Percentiles rank a stretch among this genome's conserved stretches.
Conservation (phyloP, 2,329 filamentous ascomycete species). For the Helotiales sp. region DNA sequence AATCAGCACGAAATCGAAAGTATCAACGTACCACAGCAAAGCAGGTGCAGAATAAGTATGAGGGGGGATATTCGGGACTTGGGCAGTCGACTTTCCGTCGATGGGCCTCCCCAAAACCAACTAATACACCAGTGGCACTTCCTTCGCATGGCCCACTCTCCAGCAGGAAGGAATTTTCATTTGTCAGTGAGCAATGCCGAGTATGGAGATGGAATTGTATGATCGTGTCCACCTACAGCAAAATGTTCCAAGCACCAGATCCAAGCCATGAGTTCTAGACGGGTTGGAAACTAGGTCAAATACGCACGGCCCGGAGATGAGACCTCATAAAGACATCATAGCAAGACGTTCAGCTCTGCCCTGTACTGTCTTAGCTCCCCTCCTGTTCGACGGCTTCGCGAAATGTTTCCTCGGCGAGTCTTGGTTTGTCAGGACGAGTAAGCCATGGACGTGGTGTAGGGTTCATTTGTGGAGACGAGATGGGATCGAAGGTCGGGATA, state of each 20-base stretch:
- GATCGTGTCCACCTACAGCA: neutral
- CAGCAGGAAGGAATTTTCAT: constrained; percentile 1
- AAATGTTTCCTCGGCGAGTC: neutral
- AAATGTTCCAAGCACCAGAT: neutral
- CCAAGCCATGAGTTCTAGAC: neutral
- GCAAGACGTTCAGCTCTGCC: neutral
- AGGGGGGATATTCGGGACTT: neutral
- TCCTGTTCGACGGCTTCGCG: neutral
- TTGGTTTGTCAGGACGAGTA: constrained; percentile 6
- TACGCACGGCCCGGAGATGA: constrained; percentile 16
- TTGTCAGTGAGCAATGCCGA: constrained; percentile 2
- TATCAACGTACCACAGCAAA: neutral
- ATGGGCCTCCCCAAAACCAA: neutral
- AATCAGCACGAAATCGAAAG: neutral
- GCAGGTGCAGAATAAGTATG: constrained; percentile 12
- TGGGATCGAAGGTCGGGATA: neutral
- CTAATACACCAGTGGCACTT: neutral
- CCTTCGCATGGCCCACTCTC: neutral
- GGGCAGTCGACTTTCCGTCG: neutral
- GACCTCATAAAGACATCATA: neutral
- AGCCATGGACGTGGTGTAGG: neutral
- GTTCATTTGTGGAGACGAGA: neutral
- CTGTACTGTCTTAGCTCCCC: neutral
- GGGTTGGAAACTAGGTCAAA: neutral
- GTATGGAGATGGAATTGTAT: constrained; percentile 1